Conservation (phyloP, 495 filamentous ascomycete genomes). For the Cairneyella variabilis region DNA sequence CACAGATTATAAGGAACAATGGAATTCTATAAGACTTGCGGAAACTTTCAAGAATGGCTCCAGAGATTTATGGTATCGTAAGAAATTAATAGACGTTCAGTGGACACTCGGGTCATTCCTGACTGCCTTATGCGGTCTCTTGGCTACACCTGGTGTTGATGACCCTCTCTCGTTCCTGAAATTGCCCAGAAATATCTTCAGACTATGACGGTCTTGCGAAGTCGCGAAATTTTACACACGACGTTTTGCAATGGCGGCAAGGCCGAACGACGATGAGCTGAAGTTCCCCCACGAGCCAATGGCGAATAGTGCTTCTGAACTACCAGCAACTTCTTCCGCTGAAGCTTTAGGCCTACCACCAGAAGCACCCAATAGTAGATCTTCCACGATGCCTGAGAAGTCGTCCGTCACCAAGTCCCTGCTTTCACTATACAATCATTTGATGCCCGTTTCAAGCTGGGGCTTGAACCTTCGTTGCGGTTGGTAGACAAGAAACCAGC, state of each 20-base stretch:
- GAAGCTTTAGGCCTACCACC: too few relatives aligned
- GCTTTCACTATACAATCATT: too few relatives aligned
- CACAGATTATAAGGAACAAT: background rate
- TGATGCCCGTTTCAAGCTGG: too few relatives aligned
- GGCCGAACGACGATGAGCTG: too few relatives aligned
- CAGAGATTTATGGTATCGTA: background rate
- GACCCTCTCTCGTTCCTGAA: conserved; percentile 25
- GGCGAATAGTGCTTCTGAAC: too few relatives aligned
- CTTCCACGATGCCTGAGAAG: too few relatives aligned
- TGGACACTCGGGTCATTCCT: conserved; percentile 13
- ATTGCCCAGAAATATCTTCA: conserved; percentile 22
- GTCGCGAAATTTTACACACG: background rate
- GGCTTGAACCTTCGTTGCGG: too few relatives aligned
- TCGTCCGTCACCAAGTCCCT: too few relatives aligned
- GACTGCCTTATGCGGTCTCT: conserved; percentile 17
- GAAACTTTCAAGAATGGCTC: background rate
- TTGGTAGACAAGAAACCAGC: too few relatives aligned
- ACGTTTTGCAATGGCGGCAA: background rate
- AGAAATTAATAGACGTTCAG: background rate
- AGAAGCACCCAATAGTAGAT: too few relatives aligned
- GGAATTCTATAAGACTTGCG: background rate
- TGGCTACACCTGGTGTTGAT: conserved; percentile 17
- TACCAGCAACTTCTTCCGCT: too few relatives aligned
- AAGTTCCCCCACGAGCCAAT: too few relatives aligned
- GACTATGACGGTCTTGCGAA: conserved; percentile 2